Conservation (phyloP, 768 basidiomycete genomes). For the Boletus rubescentipes region DNA sequence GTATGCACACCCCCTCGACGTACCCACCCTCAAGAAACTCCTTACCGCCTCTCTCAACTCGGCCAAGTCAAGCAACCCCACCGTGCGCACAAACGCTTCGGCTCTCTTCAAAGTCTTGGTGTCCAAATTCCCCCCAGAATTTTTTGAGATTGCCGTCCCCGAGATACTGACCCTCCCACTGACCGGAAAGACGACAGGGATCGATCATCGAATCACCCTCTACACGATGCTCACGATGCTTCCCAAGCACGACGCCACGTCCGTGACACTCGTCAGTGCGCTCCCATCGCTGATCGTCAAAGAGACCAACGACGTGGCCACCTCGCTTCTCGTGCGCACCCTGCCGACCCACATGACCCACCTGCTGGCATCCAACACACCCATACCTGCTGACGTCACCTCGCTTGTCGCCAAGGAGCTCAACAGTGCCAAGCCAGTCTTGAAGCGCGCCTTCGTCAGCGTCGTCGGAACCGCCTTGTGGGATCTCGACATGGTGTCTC, state of each 20-base stretch:
- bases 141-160: conserved; percentile 46
- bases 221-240: conserved; percentile 73
- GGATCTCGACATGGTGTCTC: conserved; percentile 38
- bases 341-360: conserved; percentile 60
- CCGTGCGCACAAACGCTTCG: conserved; percentile 56
- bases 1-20: conserved; percentile 50
- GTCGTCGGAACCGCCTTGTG: conserved; percentile 64
- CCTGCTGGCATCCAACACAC: conserved; percentile 43
- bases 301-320: conserved; percentile 74
- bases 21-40: conserved; percentile 50
- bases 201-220: conserved; percentile 80
- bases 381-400: conserved; percentile 45
- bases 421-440: conserved; percentile 57
- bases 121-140: conserved; percentile 34
- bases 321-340: conserved; percentile 50
- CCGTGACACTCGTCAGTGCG: conserved; percentile 42
- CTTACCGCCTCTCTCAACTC: conserved; percentile 61
- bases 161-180: conserved; percentile 78
- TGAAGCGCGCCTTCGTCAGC: conserved; percentile 60
- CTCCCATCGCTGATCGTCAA: conserved; percentile 55
- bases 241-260: conserved; percentile 46
- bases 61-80: conserved; percentile 70
- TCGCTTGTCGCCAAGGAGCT: conserved; percentile 70
- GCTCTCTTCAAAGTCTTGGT: conserved; percentile 55
- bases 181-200: conserved; percentile 80